A percentile compares a stretch with the other conserved stretches of the same genome.
These are phyloP conservation scores for Coemansia sp. DNA, from an alignment of 192 early-diverging fungal species.

Conservation along the genomic window DNA sequence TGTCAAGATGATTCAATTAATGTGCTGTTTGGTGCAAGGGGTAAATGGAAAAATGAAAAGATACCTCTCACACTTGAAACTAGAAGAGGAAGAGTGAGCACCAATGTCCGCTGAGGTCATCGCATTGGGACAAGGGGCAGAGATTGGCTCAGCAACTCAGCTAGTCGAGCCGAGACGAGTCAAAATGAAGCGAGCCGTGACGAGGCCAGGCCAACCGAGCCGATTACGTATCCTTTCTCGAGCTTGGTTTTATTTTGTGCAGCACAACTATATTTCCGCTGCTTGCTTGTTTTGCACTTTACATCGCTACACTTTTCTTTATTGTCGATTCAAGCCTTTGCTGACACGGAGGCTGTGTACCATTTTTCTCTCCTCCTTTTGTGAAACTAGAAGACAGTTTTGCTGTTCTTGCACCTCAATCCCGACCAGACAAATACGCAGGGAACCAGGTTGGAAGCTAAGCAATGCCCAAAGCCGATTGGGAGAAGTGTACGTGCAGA, in stretches of 20 bases:
- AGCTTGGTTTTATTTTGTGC: neutral
- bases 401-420: neutral
- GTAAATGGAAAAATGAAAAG: neutral
- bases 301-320: neutral
- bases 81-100: neutral
- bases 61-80: neutral
- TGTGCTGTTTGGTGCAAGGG: neutral
- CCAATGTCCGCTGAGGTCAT: neutral
- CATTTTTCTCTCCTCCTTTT: neutral
- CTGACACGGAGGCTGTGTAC: neutral
- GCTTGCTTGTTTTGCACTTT: neutral
- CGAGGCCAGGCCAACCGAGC: neutral
- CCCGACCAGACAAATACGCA: neutral
- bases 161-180: neutral
- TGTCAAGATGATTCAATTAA: slow-evolving; percentile 8
- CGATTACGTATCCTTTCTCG: slow-evolving; percentile 12
- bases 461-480: slow-evolving; percentile 80
- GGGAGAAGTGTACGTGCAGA: slow-evolving; percentile 92
- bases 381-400: neutral
- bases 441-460: neutral
- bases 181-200: neutral
- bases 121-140: slow-evolving; percentile 1
- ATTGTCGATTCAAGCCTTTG: slow-evolving; percentile 2
- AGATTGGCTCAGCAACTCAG: neutral
- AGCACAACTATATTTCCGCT: neutral